Evolutionary conservation across 164 flowering plant species (phyloP), one percentile per base, ranked within the genome.

Genomic region (Malania oleifera): DNA sequence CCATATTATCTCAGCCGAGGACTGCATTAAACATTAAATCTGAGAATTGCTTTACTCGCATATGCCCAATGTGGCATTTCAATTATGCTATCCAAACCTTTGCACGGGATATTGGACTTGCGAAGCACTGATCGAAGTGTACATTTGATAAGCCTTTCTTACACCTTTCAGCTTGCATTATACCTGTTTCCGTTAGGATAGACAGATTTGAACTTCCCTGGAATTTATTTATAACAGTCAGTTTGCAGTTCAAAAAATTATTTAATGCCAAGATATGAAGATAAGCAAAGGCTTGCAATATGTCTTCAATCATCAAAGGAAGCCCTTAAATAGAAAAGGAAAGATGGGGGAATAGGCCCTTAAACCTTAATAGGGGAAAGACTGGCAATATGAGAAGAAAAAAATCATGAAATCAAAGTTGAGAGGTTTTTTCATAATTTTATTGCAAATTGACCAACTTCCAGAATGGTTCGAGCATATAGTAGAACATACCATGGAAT

Each of bases 151-250:
- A 64, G 64, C 86, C 87, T 54, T 47, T 39, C 22, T 70, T 79
- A 57, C 93, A 86, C 67, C 73, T 79, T 61, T 79, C 80, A 34
- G 93, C 93, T 73, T 86, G 93, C 64, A 5, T 63, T 22, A 44
- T 73, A 58, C 93, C 93, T 31, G 77, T 71, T 65, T 86, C 86
- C 41, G 89, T 82, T 46, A 86, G 68, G 31, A 80, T 67, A 24
- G 93, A 86, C 40, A 70, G 66, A 71, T 86, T 62, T 61, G 89
- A 84, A 74, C 93, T 84, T 69, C 93, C 93, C 92, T 85, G 72
- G 24, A n/a, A n/a, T 9, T 65, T 39, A 29, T 14, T 41, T 39
- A 57, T 12, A 26, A 27, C 37, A 51, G 44, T 23, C 7, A 35
- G 22, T 28, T 60, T 29, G 46, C 29, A 34, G 27, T 29, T 39